Evolutionary conservation across 495 filamentous ascomycete genomes (phyloP), one percentile per base, ranked within the genome.

Genomic region (Trichocladium antarcticum): DNA sequence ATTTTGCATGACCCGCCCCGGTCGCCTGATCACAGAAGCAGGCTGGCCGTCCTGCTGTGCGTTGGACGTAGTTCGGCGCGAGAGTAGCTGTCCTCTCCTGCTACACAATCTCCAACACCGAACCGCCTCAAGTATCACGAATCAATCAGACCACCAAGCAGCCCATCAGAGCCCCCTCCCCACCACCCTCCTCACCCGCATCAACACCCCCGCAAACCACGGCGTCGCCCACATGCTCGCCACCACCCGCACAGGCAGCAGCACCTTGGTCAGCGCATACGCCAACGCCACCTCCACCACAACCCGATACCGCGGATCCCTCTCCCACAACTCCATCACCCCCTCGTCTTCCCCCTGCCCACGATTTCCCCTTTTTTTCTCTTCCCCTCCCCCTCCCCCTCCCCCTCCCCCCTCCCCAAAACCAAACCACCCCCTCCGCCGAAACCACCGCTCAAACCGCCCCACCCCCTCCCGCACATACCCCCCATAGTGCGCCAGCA

Each of bases 151-250:
- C 22, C 14, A 28, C 29, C 20, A n/a, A 20, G 9, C 37, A 4
- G 22, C 11, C 15, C 14, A 16, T 8, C 20, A 14, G 17, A 19
- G 36, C 32, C 41, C 11, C 11, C 17, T 35, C 19, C 28, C 14
- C 24, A 45, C 14, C 31, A 47, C 6, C 31, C 38, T 39, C 42
- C 35, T 36, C 21, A 47, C 6, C 48, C 49, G 28, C 27, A 38
- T 65, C 16, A 83, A 66, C 20, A 74, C 65, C 41, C 81, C 76
- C 16, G 92, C 90, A 74, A 96, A 92, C 89, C 89, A 96, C 36
- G 92, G 92, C 44, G 92, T 95, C 12, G 78, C 83, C 85, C 83
- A 92, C 21, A 93, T 71, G 65, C 89, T 94, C 12, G 77, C 58
- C 6, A 77, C 73, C 50, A 98, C 74, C 51, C 92, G 72, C 7